Percentiles rank a stretch among this genome's conserved stretches.
These are phyloP conservation scores for Apiospora kogelbergensis DNA, from an alignment of 2,329 filamentous ascomycete genomes.

Conservation along the genomic window DNA sequence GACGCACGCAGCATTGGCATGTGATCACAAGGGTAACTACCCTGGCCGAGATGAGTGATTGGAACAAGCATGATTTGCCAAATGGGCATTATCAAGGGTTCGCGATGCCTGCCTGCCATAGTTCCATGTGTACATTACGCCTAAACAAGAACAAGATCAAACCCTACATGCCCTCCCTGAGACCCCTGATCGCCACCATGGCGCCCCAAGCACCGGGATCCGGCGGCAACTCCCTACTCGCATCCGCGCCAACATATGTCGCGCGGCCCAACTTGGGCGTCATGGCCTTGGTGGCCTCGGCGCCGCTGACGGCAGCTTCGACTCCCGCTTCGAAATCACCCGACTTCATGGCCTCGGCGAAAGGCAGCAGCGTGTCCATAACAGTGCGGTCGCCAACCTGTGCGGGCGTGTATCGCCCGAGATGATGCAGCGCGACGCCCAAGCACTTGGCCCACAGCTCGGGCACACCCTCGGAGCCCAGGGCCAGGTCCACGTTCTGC, in stretches of 20 bases:
- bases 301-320: slow-evolving; percentile 57
- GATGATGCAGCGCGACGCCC: slow-evolving; percentile 41
- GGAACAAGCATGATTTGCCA: too few species aligned
- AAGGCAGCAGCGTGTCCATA: slow-evolving; percentile 58
- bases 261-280: slow-evolving; percentile 65
- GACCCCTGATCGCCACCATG: slow-evolving; percentile 48
- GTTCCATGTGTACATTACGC: background rate
- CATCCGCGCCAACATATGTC: slow-evolving; percentile 63
- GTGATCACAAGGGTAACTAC: background rate
- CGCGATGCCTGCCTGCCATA: background rate
- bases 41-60: background rate
- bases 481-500: slow-evolving; percentile 32
- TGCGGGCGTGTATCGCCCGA: slow-evolving; percentile 54
- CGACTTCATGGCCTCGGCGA: slow-evolving; percentile 46
- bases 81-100: too few species aligned
- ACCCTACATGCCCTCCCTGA: background rate
- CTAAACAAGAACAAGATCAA: background rate
- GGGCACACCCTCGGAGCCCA: slow-evolving; percentile 29
- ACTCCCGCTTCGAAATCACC: slow-evolving; percentile 57
- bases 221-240: slow-evolving; percentile 54
- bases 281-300: slow-evolving; percentile 64
- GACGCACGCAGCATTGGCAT: background rate
- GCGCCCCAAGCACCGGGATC: slow-evolving; percentile 73
- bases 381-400: slow-evolving; percentile 56
- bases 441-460: slow-evolving; percentile 46